Evolutionary conservation across 1,139 yeast species (phyloP), one percentile per base, ranked within the genome.

Genomic region (Geotrichum armillariae): DNA sequence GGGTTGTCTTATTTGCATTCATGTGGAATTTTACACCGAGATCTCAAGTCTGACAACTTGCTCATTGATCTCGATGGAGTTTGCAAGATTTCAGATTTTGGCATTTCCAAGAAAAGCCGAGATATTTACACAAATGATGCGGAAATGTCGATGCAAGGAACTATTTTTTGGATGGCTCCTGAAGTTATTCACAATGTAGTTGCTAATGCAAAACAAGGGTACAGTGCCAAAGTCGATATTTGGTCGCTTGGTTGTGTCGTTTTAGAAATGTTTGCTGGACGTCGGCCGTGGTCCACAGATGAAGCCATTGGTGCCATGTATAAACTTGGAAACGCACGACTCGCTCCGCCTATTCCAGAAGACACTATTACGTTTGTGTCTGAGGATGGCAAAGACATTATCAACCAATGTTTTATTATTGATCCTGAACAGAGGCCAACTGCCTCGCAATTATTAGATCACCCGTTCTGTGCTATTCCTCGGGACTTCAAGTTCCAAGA

Each of bases 151-250:
- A 86, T 85, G 93, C 96, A 94, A 68, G 99, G 99, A 18, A 91
- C 99, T 0, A 91, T 94, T 2, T 94, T 91, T 66, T 94, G 99
- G 99, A 94, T 94, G 99, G 99, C 99, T 0, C 99, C 99, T 0
- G 99, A 94, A 66, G 96, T 94, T 54, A 90, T 94, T 51, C 89
- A 87, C 63, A 83, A 83, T 59, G 82, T 81, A 34, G 82, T 81
- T 4, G 83, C 79, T 61, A 86, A 85, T 60, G 84, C 82, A 50
- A 86, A 85, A 58, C 95, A 85, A 64, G 98, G 98, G 0, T 94
- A 94, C 65, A 88, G 95, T 71, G 99, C 99, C 23, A 94, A 94
- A 67, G 90, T 94, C 34, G 77, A 73, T 51, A 68, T 77, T 62
- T 67, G 85, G 84, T 66, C 98, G 0, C 71, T 93, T 22, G 99